These are phyloP conservation scores for Nemania sp. DNA, from an alignment of 2,329 filamentous ascomycete genomes.

Conservation along the genomic window DNA sequence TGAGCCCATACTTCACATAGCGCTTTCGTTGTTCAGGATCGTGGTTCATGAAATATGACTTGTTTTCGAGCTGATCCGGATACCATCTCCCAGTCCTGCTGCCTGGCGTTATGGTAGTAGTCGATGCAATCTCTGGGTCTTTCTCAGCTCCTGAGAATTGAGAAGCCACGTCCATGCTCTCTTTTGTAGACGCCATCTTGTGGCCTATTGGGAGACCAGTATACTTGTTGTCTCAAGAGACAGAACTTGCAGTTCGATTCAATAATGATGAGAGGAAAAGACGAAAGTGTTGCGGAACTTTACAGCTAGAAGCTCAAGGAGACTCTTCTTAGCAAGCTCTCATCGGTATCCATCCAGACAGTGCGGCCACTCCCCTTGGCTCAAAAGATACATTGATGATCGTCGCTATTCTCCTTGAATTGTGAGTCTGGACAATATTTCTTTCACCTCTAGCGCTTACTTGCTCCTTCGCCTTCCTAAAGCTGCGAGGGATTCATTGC, in stretches of 20 bases:
- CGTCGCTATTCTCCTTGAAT: not conserved
- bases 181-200: not conserved
- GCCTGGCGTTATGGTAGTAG: not conserved
- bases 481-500: not conserved
- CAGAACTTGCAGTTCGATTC: not conserved
- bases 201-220: not conserved
- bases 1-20: not conserved
- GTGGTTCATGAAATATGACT: not conserved
- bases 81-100: not conserved
- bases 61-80: not conserved
- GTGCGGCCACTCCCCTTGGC: not conserved
- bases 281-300: not conserved
- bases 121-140: not conserved
- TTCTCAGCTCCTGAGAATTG: not conserved
- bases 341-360: not conserved
- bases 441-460: not conserved
- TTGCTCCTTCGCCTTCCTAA: not conserved
- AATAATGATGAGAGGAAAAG: not conserved
- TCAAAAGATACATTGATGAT: not conserved
- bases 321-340: not conserved
- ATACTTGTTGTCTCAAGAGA: not conserved
- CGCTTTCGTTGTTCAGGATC: not conserved
- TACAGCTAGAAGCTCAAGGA: not conserved
- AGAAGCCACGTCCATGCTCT: not conserved
- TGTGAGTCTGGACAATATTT: not conserved